Evolutionary conservation across 2,329 filamentous ascomycete species (phyloP).

Genomic region (Fusarium lateritium): DNA sequence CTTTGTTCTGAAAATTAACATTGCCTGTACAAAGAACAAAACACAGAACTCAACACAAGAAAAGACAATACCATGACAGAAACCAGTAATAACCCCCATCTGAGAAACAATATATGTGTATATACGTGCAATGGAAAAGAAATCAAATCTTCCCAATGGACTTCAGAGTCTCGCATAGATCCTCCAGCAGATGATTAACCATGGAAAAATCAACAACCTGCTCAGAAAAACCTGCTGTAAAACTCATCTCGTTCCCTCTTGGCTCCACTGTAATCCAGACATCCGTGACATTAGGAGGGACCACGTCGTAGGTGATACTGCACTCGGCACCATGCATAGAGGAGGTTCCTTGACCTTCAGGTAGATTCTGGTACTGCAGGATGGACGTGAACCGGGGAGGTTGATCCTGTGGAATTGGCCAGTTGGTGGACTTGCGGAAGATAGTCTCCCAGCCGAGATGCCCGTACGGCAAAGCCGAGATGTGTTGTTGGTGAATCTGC

Average conservation of each 20-base stretch:
- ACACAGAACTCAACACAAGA: not conserved
- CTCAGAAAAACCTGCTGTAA: not conserved
- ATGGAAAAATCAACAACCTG: not conserved
- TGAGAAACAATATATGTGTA: too few relatives aligned
- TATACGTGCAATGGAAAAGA: too few relatives aligned
- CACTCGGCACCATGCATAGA: not conserved
- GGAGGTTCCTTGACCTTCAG: not conserved
- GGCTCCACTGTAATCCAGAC: conserved; percentile 3
- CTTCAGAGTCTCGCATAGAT: not conserved
- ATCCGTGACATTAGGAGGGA: not conserved
- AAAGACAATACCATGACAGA: too few relatives aligned
- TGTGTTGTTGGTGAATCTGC: conserved; percentile 1
- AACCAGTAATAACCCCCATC: too few relatives aligned
- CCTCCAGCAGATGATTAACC: not conserved
- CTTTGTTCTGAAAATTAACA: too few relatives aligned
- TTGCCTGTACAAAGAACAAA: not conserved
- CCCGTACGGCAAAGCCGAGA: not conserved
- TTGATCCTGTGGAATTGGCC: not conserved
- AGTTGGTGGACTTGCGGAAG: not conserved
- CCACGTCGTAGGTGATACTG: not conserved
- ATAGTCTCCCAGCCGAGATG: conserved; percentile 5
- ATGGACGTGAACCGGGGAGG: not conserved
- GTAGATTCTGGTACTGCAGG: not conserved
- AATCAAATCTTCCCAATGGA: not conserved
- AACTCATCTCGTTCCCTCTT: not conserved